phyloP scores from a whole-genome alignment of 73 alveolate species.

The Effrenium voratum region DNA sequence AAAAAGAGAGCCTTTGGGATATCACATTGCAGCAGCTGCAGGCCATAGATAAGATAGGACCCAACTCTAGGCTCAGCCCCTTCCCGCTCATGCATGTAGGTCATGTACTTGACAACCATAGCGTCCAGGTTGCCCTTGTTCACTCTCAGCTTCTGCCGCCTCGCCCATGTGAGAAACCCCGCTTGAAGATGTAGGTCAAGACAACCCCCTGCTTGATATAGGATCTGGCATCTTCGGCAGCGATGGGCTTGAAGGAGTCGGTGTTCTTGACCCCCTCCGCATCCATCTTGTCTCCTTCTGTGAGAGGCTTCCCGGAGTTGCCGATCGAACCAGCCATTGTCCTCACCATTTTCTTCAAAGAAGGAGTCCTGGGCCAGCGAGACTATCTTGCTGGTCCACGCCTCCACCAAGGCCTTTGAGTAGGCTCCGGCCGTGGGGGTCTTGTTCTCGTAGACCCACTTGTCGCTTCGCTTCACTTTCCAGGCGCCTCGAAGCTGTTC shows the following conservation, averaged over 20 bases:
- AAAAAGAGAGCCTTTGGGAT: background rate
- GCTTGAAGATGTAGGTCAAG: background rate
- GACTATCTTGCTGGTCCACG: background rate
- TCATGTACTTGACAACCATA: background rate
- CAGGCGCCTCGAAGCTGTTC: background rate
- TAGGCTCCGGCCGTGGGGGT: background rate
- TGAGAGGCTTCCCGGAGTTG: background rate
- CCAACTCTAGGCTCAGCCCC: background rate
- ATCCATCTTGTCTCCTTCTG: too few species aligned
- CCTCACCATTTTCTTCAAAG: background rate
- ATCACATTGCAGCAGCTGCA: background rate
- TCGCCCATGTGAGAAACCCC: background rate
- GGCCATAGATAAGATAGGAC: background rate
- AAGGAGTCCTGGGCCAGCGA: background rate
- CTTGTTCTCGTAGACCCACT: background rate
- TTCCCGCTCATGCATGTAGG: background rate
- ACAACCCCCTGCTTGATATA: background rate
- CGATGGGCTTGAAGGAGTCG: too few species aligned
- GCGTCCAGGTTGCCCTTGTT: background rate
- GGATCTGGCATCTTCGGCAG: too few species aligned
- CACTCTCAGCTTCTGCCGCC: background rate
- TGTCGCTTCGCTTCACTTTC: background rate
- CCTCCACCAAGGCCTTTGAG: background rate
- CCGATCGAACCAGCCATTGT: background rate
- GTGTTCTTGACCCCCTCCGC: background rate